Conservation (phyloP, 257 asterid species). For the Nicotiana otophora region DNA sequence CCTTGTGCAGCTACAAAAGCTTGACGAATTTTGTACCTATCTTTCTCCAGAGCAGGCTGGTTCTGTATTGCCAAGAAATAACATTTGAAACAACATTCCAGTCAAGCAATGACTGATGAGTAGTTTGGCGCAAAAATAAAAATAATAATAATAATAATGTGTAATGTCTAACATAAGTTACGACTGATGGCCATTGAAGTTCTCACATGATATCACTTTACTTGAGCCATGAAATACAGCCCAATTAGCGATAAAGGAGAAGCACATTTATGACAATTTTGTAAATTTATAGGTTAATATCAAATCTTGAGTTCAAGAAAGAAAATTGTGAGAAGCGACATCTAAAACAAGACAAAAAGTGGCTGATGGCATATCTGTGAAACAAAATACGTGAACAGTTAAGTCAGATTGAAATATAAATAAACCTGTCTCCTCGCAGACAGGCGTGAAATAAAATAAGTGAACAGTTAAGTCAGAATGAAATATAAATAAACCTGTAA, state of each 20-base stretch:
- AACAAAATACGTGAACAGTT: neutral
- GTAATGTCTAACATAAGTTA: neutral
- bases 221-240: neutral
- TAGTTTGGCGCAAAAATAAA: too few species aligned
- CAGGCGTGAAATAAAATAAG: neutral
- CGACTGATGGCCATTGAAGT: neutral
- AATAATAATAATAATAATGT: too few species aligned
- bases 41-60: conserved; percentile 98
- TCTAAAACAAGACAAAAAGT: neutral
- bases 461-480: neutral
- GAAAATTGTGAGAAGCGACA: neutral
- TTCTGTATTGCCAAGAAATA: conserved; percentile 45
- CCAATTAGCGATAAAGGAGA: neutral
- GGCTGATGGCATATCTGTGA: neutral
- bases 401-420: neutral
- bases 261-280: neutral
- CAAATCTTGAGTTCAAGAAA: neutral
- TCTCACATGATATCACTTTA: neutral
- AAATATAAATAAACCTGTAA: conserved; percentile 49
- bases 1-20: conserved; percentile 92
- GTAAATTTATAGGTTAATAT: neutral
- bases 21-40: conserved; percentile 92
- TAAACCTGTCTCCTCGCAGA: conserved; percentile 96
- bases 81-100: neutral
- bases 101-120: neutral